These are phyloP conservation scores for Hypoxylon sp. DNA, from an alignment of 2,329 filamentous ascomycete genomes.

Conservation along the genomic window DNA sequence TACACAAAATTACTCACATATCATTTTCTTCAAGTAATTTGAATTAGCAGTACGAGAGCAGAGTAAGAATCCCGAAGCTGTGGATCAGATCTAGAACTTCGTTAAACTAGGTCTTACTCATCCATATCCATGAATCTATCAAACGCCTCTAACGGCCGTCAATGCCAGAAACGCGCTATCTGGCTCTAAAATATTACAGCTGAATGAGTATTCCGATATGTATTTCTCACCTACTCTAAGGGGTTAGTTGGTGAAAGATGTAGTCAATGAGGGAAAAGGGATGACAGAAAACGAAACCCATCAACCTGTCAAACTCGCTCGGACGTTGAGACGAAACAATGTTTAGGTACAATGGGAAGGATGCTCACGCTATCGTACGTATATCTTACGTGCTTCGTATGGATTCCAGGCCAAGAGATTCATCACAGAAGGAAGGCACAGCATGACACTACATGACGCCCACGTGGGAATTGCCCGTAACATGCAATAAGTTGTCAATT, in stretches of 20 bases:
- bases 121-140: not conserved
- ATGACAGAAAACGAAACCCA: not conserved
- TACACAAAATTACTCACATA: not conserved
- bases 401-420: not conserved
- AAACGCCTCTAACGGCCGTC: not conserved
- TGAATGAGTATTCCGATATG: not conserved
- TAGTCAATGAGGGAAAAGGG: not conserved
- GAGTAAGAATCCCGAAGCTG: not conserved
- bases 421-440: not conserved
- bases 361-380: not conserved
- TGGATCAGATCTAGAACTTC: not conserved
- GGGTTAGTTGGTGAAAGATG: not conserved
- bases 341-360: not conserved
- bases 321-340: not conserved
- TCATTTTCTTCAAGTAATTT: not conserved
- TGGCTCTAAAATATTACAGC: not conserved
- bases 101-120: slow-evolving; percentile 2
- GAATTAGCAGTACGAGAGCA: not conserved
- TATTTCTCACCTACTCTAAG: no score
- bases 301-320: not conserved
- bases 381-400: not conserved
- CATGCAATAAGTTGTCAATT: slow-evolving; percentile 1
- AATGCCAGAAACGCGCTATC: not conserved
- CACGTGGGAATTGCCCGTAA: not conserved
- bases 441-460: not conserved